Conservation (phyloP, 2,329 filamentous ascomycete genomes). For the Aspergillus novofumigatus region DNA sequence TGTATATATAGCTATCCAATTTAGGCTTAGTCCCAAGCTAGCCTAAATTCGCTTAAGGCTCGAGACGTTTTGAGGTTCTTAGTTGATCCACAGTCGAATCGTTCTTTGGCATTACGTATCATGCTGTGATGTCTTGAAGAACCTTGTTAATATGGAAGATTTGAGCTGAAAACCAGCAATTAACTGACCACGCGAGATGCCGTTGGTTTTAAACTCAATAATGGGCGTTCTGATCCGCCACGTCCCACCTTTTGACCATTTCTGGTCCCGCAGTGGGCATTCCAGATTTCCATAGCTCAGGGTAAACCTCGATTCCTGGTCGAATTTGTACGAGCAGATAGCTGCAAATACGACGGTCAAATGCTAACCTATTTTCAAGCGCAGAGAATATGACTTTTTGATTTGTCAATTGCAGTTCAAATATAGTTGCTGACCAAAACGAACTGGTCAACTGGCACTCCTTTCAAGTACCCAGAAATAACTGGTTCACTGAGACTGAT, state of each 20-base stretch:
- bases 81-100: background rate
- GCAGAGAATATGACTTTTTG: background rate
- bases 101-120: background rate
- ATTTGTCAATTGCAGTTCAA: too few species aligned
- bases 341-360: background rate
- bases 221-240: background rate
- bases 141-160: background rate
- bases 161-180: too few species aligned
- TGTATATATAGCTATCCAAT: background rate
- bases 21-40: background rate
- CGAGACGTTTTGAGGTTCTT: background rate
- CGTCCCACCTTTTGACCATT: too few species aligned
- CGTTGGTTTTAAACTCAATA: background rate
- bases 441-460: background rate
- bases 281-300: background rate
- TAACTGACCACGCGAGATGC: background rate
- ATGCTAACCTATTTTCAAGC: background rate
- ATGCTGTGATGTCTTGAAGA: background rate
- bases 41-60: background rate
- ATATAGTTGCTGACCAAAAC: background rate
- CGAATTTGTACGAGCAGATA: background rate
- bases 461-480: background rate
- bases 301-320: background rate
- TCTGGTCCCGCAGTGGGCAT: too few species aligned
- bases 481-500: background rate